Conservation (phyloP, 345 rosid species). For the Ricinus communis region DNA sequence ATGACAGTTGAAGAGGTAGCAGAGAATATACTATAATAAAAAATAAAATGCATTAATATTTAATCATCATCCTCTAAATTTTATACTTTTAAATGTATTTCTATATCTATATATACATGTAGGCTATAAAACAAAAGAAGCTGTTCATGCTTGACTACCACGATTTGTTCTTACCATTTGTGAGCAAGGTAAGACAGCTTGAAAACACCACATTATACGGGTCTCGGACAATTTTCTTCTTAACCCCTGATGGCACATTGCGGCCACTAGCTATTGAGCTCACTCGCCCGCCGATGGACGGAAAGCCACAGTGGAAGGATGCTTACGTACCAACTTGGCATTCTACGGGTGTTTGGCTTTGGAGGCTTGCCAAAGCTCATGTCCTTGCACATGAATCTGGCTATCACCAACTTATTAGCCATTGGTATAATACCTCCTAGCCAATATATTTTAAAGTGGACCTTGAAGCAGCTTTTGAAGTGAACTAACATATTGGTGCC, state of each 20-base stretch:
- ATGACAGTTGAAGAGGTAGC: conserved; percentile 59
- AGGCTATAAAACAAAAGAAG: conserved; percentile 27
- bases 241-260: conserved; percentile 48
- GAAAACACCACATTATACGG: conserved; percentile 56
- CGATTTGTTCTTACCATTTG: conserved; percentile 60
- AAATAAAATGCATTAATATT: background rate
- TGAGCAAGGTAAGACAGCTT: conserved; percentile 54
- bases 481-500: too few relatives aligned
- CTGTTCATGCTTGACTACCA: conserved; percentile 60
- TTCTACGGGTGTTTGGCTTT: conserved; percentile 59
- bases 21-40: too few relatives aligned
- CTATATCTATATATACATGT: background rate
- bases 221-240: conserved; percentile 64
- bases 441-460: background rate
- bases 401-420: conserved; percentile 66
- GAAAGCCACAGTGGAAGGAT: conserved; percentile 64
- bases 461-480: too few relatives aligned
- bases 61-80: background rate
- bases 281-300: conserved; percentile 49
- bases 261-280: conserved; percentile 67
- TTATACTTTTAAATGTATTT: too few relatives aligned
- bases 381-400: conserved; percentile 61
- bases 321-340: conserved; percentile 43
- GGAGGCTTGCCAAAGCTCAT: conserved; percentile 75
- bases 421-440: conserved; percentile 53